Evolutionary conservation across 306 rosid species (phyloP).

Genomic region (Castanopsis chinensis): DNA sequence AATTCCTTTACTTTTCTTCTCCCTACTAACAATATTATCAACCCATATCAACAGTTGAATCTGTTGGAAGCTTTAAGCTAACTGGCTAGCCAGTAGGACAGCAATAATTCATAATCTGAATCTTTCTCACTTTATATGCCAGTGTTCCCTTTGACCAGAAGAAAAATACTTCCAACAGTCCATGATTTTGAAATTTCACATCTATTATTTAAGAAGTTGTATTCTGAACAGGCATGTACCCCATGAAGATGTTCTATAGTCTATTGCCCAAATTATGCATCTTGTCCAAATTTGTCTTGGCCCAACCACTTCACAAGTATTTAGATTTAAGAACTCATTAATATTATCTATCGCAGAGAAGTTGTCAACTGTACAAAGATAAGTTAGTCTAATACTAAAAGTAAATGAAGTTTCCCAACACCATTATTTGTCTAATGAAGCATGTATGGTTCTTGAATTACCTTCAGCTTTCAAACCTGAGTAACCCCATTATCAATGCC

Average conservation of each 20-base stretch:
- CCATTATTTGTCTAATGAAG: too few species aligned
- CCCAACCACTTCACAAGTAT: slow-evolving; percentile 66
- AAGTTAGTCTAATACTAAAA: too few species aligned
- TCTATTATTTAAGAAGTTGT: slow-evolving; percentile 57
- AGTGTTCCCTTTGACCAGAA: slow-evolving; percentile 47
- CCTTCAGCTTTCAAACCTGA: too few species aligned
- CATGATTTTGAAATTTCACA: slow-evolving; percentile 42
- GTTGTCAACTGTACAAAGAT: slow-evolving; percentile 15
- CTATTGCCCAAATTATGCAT: slow-evolving; percentile 84
- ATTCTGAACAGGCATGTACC: slow-evolving; percentile 45
- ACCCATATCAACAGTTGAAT: slow-evolving; percentile 63
- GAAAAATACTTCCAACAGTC: slow-evolving; percentile 70
- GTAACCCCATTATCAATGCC: too few species aligned
- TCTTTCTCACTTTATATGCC: slow-evolving; percentile 51
- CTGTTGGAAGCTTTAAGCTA: slow-evolving; percentile 60
- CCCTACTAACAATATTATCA: slow-evolving; percentile 11
- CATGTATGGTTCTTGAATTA: too few species aligned
- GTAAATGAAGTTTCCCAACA: too few species aligned
- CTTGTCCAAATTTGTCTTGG: slow-evolving; percentile 89
- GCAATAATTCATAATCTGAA: slow-evolving; percentile 37
- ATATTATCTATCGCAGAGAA: slow-evolving; percentile 51
- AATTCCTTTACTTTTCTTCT: too few species aligned
- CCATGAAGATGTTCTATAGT: slow-evolving; percentile 72
- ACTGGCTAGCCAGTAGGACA: slow-evolving; percentile 82
- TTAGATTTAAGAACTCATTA: slow-evolving; percentile 61